These are phyloP conservation scores for Russula vinacea DNA, from an alignment of 768 basidiomycete genomes.

Conservation along the genomic window DNA sequence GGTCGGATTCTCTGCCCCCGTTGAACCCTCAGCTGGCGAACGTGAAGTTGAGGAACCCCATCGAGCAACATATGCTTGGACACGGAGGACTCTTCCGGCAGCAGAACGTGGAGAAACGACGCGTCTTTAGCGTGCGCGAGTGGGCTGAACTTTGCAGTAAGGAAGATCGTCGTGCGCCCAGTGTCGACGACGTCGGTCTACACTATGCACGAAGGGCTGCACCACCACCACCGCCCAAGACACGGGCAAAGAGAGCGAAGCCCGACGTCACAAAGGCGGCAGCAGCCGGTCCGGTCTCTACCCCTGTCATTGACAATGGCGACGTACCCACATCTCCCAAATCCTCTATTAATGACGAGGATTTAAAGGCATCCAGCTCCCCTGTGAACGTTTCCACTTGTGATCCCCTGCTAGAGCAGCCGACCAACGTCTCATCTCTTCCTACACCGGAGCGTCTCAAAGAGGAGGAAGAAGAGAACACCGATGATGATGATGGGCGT, in stretches of 20 bases:
- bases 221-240: slow-evolving; percentile 39
- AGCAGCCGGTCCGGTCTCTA: slow-evolving; percentile 22
- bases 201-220: slow-evolving; percentile 41
- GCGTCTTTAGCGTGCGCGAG: slow-evolving; percentile 79
- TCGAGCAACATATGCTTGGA: slow-evolving; percentile 91
- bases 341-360: slow-evolving; percentile 10
- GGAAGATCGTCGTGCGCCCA: slow-evolving; percentile 70
- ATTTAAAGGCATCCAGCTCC: slow-evolving; percentile 1
- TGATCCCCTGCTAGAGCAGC: slow-evolving; percentile 5
- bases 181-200: slow-evolving; percentile 63
- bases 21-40: slow-evolving; percentile 64
- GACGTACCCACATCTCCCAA: slow-evolving; percentile 7
- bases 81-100: slow-evolving; percentile 83
- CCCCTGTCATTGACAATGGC: neutral
- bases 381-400: neutral
- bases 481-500: slow-evolving; percentile 28
- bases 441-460: slow-evolving; percentile 28
- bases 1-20: slow-evolving; percentile 72
- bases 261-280: slow-evolving; percentile 48
- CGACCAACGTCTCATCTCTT: slow-evolving; percentile 6
- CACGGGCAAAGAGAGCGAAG: slow-evolving; percentile 42
- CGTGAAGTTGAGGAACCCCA: slow-evolving; percentile 83
- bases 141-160: slow-evolving; percentile 77
- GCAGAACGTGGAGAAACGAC: slow-evolving; percentile 86
- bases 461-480: slow-evolving; percentile 29